phyloP scores from a whole-genome alignment of 305 asterid genomes.

The Fraxinus dipetala region DNA sequence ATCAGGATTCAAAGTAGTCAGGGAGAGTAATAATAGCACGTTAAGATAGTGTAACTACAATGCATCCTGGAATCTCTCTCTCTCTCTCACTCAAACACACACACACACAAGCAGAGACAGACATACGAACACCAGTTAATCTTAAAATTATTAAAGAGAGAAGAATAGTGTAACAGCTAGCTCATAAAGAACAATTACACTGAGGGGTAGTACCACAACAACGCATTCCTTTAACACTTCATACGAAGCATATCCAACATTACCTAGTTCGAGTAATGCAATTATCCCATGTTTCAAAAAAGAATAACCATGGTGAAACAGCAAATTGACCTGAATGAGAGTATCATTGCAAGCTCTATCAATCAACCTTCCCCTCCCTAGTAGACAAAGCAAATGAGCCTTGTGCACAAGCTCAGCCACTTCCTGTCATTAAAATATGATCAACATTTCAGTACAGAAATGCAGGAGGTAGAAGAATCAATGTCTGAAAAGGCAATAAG shows the following conservation, averaged over 20 bases:
- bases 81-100: neutral
- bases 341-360: slow-evolving; percentile 83
- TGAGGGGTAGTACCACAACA: slow-evolving; percentile 2
- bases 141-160: neutral
- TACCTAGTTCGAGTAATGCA: neutral
- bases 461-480: slow-evolving; percentile 4
- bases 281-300: neutral
- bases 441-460: neutral
- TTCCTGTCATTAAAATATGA: slow-evolving; percentile 53
- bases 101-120: neutral
- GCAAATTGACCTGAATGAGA: slow-evolving; percentile 71
- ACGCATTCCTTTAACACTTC: slow-evolving; percentile 9
- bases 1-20: neutral
- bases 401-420: slow-evolving; percentile 83
- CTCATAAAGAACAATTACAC: neutral
- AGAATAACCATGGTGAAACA: slow-evolving; percentile 8
- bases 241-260: slow-evolving; percentile 6
- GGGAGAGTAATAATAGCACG: neutral
- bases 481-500: slow-evolving; percentile 6
- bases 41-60: neutral
- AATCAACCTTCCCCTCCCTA: slow-evolving; percentile 86
- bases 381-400: slow-evolving; percentile 85
- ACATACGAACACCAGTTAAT: neutral
- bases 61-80: neutral
- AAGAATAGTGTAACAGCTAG: neutral